Evolutionary conservation across 2,329 filamentous ascomycete genomes (phyloP).

Genomic region (Fusarium sp.): DNA sequence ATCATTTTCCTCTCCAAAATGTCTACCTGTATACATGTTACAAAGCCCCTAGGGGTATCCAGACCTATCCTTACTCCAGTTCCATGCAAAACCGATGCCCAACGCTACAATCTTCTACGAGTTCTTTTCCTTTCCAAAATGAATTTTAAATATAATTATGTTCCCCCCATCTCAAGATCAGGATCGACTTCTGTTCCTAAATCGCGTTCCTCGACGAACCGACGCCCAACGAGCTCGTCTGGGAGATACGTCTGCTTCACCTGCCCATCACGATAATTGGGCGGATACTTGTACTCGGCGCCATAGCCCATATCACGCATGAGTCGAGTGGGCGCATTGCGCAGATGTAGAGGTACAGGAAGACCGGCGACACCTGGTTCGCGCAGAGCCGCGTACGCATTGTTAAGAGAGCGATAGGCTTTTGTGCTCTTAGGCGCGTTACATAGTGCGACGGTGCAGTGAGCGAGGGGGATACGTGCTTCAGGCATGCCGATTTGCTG

Average conservation of each 20-base stretch:
- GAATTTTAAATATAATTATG: conserved; percentile 1
- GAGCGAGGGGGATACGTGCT: conserved; percentile 91
- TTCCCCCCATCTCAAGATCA: conserved; percentile 66
- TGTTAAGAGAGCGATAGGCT: conserved; percentile 86
- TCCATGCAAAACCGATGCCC: conserved; percentile 21
- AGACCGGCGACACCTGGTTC: conserved; percentile 88
- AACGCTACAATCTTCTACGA: background rate
- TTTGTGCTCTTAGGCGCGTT: conserved; percentile 89
- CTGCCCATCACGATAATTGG: conserved; percentile 85
- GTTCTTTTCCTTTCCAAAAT: background rate
- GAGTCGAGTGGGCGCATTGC: conserved; percentile 91
- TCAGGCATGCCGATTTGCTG: conserved; percentile 97
- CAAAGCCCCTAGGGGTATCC: conserved; percentile 17
- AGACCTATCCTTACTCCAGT: conserved; percentile 28
- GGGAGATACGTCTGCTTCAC: conserved; percentile 95
- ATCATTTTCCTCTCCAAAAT: conserved; percentile 16
- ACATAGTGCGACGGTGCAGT: conserved; percentile 85
- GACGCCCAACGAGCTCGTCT: conserved; percentile 76
- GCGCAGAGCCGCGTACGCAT: conserved; percentile 81
- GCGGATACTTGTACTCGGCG: conserved; percentile 96
- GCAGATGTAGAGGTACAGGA: conserved; percentile 87
- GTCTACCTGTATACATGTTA: conserved; percentile 30
- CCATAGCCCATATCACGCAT: conserved; percentile 96
- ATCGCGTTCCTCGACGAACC: conserved; percentile 85
- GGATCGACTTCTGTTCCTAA: conserved; percentile 84